Evolutionary conservation across 176 grass and related monocot species (phyloP), one percentile per base, ranked within the genome.

Genomic region (Microstegium vimineum): DNA sequence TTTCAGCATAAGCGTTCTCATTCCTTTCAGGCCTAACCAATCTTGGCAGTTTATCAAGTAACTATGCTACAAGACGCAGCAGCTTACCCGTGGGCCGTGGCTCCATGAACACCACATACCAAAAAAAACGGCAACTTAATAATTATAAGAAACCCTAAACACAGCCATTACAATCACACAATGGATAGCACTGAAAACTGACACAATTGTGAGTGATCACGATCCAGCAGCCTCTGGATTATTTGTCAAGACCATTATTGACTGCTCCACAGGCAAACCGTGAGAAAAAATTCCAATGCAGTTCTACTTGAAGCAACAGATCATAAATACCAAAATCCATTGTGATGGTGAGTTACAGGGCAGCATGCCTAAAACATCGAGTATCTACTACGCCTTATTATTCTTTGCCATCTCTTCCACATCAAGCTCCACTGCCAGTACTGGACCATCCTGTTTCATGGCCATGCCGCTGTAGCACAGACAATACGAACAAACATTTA

Each of bases 401-500:
- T 80, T 92, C 83, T 95, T 99, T 35, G 74, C 90, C 93, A 99
- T 95, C 76, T 95, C 91, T 71, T 95, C 91, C 42, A 99, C 93
- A 43, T 99, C 93, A 37, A 99, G 87, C 90, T 99, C 96, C 10
- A 95, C 91, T 40, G 92, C 91, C 73, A 99, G 73, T 76, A 95
- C 83, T 23, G 91, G 81, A 75, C 73, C 86, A 69, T 99, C 96
- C 77, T 90, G 87, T 42, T 60, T 85, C 87, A 94, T 92, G 59
- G 93, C 90, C 67, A 80, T 28, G 46, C 22, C 40, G 67, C 96
- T 94, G 87, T 84, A 33, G 17, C 47, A 89, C 15, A 80, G 70
- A 65, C 40, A 71, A 27, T 26, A 75, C 27, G 35, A 83, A 4
- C 31, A 85, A 22, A 40, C 22, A 82, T 27, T 78, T 16, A 84